Conservation (phyloP, 2,329 filamentous ascomycete genomes). For the Xylaria sp. region DNA sequence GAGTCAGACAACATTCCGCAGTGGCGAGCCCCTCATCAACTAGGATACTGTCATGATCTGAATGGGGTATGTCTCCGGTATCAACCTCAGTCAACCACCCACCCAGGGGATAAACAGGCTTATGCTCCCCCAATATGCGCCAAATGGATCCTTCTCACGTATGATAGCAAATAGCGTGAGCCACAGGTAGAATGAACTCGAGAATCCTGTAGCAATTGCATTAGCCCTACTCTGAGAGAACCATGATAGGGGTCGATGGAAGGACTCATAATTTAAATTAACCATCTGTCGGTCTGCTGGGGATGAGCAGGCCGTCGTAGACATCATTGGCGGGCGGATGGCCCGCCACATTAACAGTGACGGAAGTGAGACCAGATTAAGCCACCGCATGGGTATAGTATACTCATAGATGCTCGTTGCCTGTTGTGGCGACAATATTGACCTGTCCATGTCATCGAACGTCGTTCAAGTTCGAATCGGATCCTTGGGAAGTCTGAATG, state of each 20-base stretch:
- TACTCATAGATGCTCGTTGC: not conserved
- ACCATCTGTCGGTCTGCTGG: constrained; percentile 14
- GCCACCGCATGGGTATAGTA: not conserved
- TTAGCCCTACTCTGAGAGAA: constrained; percentile 19
- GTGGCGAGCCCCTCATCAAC: constrained; percentile 1
- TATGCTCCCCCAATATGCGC: not conserved
- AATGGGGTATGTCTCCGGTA: constrained; percentile 1
- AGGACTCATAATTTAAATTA: not conserved
- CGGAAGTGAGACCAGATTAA: not conserved
- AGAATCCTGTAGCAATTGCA: not conserved
- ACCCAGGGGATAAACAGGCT: not conserved
- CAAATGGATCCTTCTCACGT: not conserved
- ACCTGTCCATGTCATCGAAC: constrained; percentile 8
- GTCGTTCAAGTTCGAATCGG: constrained; percentile 19
- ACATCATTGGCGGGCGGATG: constrained; percentile 34
- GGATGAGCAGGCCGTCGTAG: not conserved
- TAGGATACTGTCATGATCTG: not conserved
- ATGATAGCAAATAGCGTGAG: not conserved
- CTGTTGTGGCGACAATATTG: constrained; percentile 21
- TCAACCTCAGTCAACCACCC: not conserved
- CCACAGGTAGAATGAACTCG: not conserved
- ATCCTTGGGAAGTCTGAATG: constrained; percentile 11
- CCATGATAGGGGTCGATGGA: not conserved
- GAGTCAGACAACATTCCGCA: not conserved
- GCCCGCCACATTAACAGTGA: constrained; percentile 20